Evolutionary conservation across 257 asterid species (phyloP).

Genomic region (Lantana camara): DNA sequence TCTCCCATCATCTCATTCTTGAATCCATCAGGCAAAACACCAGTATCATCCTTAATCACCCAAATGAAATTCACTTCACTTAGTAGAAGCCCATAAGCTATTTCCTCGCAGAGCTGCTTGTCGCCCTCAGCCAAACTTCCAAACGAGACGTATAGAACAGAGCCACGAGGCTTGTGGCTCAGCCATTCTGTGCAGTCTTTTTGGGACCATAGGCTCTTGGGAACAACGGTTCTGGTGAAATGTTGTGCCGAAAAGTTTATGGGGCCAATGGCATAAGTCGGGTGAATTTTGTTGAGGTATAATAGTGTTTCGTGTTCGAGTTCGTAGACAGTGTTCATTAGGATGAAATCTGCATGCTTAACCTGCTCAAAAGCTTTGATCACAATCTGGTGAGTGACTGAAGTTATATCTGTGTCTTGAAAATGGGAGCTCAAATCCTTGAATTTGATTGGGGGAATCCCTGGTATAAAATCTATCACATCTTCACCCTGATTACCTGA

Average conservation of each 20-base stretch:
- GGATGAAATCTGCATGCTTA: conserved; percentile 41
- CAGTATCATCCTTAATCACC: conserved; percentile 40
- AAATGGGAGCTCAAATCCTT: conserved; percentile 46
- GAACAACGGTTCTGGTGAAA: conserved; percentile 1
- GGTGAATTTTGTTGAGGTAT: conserved; percentile 27
- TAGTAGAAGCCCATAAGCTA: conserved; percentile 42
- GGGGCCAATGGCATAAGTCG: conserved; percentile 35
- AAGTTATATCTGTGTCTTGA: conserved; percentile 33
- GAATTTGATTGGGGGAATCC: conserved; percentile 34
- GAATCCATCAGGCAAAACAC: conserved; percentile 35
- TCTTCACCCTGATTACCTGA: conserved; percentile 32
- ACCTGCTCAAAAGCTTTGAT: conserved; percentile 43
- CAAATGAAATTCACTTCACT: conserved; percentile 46
- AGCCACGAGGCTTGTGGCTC: conserved; percentile 30
- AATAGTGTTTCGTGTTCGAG: conserved; percentile 35
- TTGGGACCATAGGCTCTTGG: conserved; percentile 34
- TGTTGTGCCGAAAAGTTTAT: background rate
- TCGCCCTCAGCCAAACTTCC: conserved; percentile 35
- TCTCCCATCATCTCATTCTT: conserved; percentile 15
- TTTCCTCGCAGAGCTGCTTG: conserved; percentile 27
- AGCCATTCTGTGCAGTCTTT: conserved; percentile 41
- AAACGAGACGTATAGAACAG: conserved; percentile 46
- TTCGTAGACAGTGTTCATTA: conserved; percentile 47
- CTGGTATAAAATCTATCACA: conserved; percentile 47
- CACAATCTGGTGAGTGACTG: conserved; percentile 39